phyloP scores from a whole-genome alignment of 1,284 basidiomycete genomes.

The Leccinum fallax region DNA sequence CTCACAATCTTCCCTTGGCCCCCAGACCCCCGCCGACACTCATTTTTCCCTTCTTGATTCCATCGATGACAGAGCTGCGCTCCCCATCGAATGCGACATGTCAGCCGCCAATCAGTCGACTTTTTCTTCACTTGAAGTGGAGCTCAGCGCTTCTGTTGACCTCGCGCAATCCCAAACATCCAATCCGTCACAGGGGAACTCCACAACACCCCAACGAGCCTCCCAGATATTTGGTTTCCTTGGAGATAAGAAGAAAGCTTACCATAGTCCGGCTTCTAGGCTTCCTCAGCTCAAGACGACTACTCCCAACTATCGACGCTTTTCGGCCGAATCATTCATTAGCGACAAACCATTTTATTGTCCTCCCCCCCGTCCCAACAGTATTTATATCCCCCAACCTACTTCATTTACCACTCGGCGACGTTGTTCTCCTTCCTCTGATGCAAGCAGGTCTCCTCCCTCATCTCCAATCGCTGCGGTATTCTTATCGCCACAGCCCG shows the following conservation, averaged over 20 bases:
- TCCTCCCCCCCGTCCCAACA: constrained; percentile 20
- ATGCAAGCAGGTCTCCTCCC: constrained; percentile 13
- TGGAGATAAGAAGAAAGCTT: constrained; percentile 43
- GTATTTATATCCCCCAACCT: constrained; percentile 21
- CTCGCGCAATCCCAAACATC: constrained; percentile 35
- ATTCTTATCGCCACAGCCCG: constrained; percentile 2
- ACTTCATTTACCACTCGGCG: constrained; percentile 15
- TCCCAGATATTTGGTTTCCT: constrained; percentile 72
- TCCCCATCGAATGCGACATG: constrained; percentile 49
- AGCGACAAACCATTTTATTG: constrained; percentile 28
- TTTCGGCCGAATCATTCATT: constrained; percentile 31
- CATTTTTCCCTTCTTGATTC: constrained; percentile 38
- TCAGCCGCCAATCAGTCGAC: constrained; percentile 47
- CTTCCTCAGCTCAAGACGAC: constrained; percentile 34
- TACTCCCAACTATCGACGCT: constrained; percentile 26
- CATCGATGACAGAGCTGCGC: constrained; percentile 37
- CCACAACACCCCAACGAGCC: constrained; percentile 60
- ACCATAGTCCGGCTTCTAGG: constrained; percentile 38
- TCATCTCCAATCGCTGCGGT: constrained; percentile 6
- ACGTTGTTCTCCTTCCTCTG: constrained; percentile 18
- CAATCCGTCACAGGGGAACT: constrained; percentile 32
- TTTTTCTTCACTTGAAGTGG: constrained; percentile 73
- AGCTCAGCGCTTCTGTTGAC: constrained; percentile 55
- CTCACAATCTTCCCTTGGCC: constrained; percentile 48
- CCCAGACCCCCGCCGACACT: constrained; percentile 46